Conservation (phyloP, 2,329 filamentous ascomycete species). For the Didymella pomorum region DNA sequence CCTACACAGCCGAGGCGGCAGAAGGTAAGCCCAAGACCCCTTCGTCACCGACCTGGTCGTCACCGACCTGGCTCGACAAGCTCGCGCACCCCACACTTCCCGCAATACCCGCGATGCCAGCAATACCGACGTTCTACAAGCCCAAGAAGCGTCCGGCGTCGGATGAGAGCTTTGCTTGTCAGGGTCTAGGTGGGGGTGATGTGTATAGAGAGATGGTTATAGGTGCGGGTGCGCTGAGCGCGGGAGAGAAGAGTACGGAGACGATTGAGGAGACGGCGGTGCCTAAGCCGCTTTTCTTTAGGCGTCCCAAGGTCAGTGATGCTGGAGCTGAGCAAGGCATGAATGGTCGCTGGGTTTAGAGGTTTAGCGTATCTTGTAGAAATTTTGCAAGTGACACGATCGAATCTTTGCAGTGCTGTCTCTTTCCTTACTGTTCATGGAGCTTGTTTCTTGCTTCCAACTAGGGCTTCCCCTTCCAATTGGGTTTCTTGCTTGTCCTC, state of each 20-base stretch:
- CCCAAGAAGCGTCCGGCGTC: conserved; percentile 24
- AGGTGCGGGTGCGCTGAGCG: neutral
- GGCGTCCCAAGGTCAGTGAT: neutral
- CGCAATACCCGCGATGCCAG: conserved; percentile 7
- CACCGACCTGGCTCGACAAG: conserved; percentile 21
- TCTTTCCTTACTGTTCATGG: neutral
- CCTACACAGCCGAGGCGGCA: neutral
- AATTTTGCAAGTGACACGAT: neutral
- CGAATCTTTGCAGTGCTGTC: neutral
- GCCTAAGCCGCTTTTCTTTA: conserved; percentile 23
- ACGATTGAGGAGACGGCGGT: neutral
- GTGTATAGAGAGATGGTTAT: neutral
- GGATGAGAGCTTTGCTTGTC: conserved; percentile 34
- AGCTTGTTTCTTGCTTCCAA: too few species aligned
- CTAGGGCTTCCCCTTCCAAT: too few species aligned
- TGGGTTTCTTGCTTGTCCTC: too few species aligned
- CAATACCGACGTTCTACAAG: conserved; percentile 6
- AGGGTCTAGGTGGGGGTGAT: conserved; percentile 18
- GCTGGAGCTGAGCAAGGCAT: neutral
- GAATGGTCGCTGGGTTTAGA: conserved; percentile 11
- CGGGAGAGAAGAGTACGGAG: too few species aligned
- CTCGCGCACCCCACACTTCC: conserved; percentile 12
- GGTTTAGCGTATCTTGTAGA: neutral
- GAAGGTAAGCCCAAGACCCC: conserved; percentile 8
- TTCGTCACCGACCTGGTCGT: conserved; percentile 18